A percentile compares a stretch with the other conserved stretches of the same genome.
Evolutionary conservation across 2,329 filamentous ascomycete species (phyloP).

Genomic region (Colletotrichum tamarilloi): DNA sequence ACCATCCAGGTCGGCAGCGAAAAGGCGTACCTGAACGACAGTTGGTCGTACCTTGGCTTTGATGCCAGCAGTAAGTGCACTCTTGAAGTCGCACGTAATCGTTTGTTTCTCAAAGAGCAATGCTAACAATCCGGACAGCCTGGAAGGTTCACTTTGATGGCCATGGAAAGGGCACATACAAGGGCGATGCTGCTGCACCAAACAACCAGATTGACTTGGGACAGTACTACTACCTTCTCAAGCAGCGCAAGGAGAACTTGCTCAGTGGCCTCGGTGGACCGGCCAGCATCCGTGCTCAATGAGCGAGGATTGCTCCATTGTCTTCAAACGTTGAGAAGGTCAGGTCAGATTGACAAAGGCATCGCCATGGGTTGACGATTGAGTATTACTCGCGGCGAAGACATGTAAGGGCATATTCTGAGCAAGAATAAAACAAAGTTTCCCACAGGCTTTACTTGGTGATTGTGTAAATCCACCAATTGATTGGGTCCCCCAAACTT

Average conservation of each 20-base stretch:
- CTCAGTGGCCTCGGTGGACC: not conserved
- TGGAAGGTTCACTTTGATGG: slow-evolving; percentile 54
- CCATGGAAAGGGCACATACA: slow-evolving; percentile 47
- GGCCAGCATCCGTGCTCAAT: not conserved
- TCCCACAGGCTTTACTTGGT: not conserved
- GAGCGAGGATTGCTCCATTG: not conserved
- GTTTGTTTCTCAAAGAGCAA: not conserved
- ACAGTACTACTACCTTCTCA: slow-evolving; percentile 47
- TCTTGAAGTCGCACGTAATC: fast-evolving
- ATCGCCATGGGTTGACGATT: not conserved
- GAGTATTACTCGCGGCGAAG: not conserved
- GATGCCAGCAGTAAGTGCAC: slow-evolving; percentile 57
- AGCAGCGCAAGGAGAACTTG: slow-evolving; percentile 45
- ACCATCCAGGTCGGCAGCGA: slow-evolving; percentile 52
- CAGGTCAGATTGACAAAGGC: not conserved
- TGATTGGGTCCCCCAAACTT: not conserved
- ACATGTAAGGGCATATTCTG: not conserved
- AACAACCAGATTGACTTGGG: slow-evolving; percentile 40
- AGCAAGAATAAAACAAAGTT: not conserved
- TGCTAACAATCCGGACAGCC: slow-evolving; percentile 43
- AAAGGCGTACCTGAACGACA: slow-evolving; percentile 58
- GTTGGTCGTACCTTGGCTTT: slow-evolving; percentile 57
- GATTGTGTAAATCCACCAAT: not conserved
- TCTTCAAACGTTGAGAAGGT: not conserved
- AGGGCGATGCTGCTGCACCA: slow-evolving; percentile 40